These are phyloP conservation scores for Cutaneotrichosporon spelunceum DNA, from an alignment of 1,284 basidiomycete species.

Conservation along the genomic window DNA sequence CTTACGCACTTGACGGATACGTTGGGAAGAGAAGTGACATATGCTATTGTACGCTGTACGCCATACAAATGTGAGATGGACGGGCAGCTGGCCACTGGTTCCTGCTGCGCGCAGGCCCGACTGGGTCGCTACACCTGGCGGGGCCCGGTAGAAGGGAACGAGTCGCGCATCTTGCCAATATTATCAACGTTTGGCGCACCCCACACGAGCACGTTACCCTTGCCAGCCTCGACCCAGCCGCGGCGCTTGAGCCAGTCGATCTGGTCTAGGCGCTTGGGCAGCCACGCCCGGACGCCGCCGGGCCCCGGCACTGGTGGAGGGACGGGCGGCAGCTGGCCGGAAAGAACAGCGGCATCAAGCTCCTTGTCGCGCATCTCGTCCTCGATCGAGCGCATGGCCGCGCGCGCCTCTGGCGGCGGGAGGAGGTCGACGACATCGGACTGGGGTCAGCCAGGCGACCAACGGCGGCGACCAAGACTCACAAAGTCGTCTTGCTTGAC, in stretches of 20 bases:
- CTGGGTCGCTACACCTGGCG: constrained; percentile 7
- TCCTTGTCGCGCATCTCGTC: constrained; percentile 45
- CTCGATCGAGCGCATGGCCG: constrained; percentile 45
- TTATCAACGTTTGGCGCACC: constrained; percentile 41
- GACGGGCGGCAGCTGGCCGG: background rate
- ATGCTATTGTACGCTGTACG: constrained; percentile 24
- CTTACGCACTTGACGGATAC: background rate
- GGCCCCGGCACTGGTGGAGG: background rate
- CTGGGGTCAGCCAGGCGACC: constrained; percentile 27
- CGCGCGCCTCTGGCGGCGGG: constrained; percentile 45
- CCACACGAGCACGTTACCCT: constrained; percentile 41
- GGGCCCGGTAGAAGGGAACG: constrained; percentile 2
- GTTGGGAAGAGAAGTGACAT: constrained; percentile 20
- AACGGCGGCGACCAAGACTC: constrained; percentile 19
- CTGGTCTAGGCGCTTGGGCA: constrained; percentile 35
- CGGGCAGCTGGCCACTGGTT: background rate
- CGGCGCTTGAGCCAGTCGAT: constrained; percentile 36
- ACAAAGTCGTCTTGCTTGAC: constrained; percentile 90
- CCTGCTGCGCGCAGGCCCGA: background rate
- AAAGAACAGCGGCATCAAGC: background rate
- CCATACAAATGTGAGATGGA: constrained; percentile 16
- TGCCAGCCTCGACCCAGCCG: constrained; percentile 35
- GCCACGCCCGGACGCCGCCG: constrained; percentile 15
- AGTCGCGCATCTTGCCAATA: constrained; percentile 31
- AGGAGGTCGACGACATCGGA: constrained; percentile 51